phyloP scores from a whole-genome alignment of 306 rosid genomes.

The Vachellia pachyceras region DNA sequence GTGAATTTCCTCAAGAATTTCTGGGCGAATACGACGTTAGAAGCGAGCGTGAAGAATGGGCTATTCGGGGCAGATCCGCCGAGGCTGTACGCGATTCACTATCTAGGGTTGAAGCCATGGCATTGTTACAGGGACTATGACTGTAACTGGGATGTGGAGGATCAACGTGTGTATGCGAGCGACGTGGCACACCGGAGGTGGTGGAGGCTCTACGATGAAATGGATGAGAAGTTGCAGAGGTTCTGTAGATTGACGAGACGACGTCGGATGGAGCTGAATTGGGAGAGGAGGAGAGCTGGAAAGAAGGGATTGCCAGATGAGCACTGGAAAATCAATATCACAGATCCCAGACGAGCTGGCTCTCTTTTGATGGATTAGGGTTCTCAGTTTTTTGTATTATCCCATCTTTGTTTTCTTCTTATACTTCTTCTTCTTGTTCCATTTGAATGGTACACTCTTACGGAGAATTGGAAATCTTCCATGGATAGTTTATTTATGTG shows the following conservation, averaged over 20 bases:
- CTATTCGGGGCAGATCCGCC: slow-evolving; percentile 83
- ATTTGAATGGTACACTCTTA: background rate
- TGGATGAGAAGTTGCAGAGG: slow-evolving; percentile 59
- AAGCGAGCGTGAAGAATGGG: slow-evolving; percentile 62
- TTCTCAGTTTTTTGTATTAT: background rate
- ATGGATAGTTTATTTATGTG: slow-evolving; percentile 17
- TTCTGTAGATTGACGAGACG: slow-evolving; percentile 66
- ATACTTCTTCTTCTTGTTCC: background rate
- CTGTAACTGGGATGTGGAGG: slow-evolving; percentile 78
- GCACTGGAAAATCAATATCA: slow-evolving; percentile 82
- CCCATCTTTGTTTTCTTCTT: no score
- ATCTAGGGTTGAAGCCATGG: slow-evolving; percentile 91
- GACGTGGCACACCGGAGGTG: slow-evolving; percentile 86
- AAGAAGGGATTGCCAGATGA: slow-evolving; percentile 50
- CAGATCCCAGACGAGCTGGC: slow-evolving; percentile 75
- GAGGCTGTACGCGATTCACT: slow-evolving; percentile 72
- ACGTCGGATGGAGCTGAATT: slow-evolving; percentile 72
- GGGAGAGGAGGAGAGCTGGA: slow-evolving; percentile 72
- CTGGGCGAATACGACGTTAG: slow-evolving; percentile 80
- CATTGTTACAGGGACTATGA: slow-evolving; percentile 90
- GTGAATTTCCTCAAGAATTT: slow-evolving; percentile 85
- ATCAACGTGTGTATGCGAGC: slow-evolving; percentile 81
- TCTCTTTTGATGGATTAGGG: slow-evolving; percentile 54
- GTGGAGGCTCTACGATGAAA: slow-evolving; percentile 78
- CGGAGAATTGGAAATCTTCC: background rate